Evolutionary conservation across 2,329 filamentous ascomycete species (phyloP).

Genomic region (Aspergillus sp.): DNA sequence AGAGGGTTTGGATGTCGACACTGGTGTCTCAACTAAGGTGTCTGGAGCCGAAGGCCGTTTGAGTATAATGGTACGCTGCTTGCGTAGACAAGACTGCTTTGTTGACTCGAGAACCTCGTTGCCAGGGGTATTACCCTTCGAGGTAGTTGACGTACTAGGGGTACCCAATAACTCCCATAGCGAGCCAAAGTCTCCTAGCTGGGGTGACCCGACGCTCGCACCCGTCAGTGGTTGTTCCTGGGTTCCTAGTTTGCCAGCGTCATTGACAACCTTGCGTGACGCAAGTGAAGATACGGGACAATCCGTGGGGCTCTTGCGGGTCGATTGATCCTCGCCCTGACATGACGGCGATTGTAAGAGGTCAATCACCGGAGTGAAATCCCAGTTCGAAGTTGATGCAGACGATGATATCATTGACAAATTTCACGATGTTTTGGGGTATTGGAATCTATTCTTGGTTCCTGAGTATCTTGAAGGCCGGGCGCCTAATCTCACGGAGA

Average conservation of each 20-base stretch:
- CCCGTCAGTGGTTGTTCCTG: background rate
- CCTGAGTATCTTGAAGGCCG: background rate
- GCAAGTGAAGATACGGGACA: slow-evolving; percentile 1
- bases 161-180: slow-evolving; percentile 42
- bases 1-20: background rate
- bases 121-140: slow-evolving; percentile 3
- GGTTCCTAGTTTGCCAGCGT: background rate
- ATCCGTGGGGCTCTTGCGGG: slow-evolving; percentile 11
- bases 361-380: slow-evolving; percentile 46
- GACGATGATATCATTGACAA: slow-evolving; percentile 32
- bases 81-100: background rate
- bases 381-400: slow-evolving; percentile 39
- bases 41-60: background rate
- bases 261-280: slow-evolving; percentile 9
- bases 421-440: background rate
- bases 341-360: slow-evolving; percentile 39
- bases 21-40: background rate
- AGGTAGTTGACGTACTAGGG: slow-evolving; percentile 11
- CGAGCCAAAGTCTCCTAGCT: slow-evolving; percentile 45
- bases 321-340: slow-evolving; percentile 12
- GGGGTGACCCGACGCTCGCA: slow-evolving; percentile 15
- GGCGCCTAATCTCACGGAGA: no score
- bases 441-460: background rate
- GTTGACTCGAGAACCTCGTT: background rate
- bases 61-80: background rate